Evolutionary conservation across 495 filamentous ascomycete species (phyloP), one percentile per base, ranked within the genome.

Genomic region (Daldinia bambusicola): DNA sequence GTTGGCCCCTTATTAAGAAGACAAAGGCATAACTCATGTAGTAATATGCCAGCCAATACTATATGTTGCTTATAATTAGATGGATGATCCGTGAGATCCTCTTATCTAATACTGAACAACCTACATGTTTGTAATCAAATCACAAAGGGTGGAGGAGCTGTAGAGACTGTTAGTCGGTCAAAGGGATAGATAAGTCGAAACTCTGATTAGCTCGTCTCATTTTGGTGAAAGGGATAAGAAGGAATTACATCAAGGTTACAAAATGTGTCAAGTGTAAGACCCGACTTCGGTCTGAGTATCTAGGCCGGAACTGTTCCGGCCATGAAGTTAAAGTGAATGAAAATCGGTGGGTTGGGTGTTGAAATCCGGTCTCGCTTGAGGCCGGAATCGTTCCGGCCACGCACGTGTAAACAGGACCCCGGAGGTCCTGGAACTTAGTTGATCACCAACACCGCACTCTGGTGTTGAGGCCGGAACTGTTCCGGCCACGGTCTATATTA

Each of bases 401-500:
- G 12, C 2, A 72, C 30, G 30, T 53, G 22, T 64, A 22, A 52
- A 22, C 10, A 55, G 18, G 22, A 13, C 56, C 56, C 48, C 59
- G 58, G 52, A 8, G 16, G 43, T 60, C 61, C 37, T 67, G 37
- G 16, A 50, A 53, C 26, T 20, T 73, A 37, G 34, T 68, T 55
- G 34, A 73, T 36, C 53, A 20, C 26, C 30, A 58, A 66, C 57
- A 63, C 62, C 66, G 61, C 62, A 61, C 18, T 53, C 31, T 61
- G 16, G 37, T 45, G 59, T 56, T 68, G 68, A 66, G 75, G 75
- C 73, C 75, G 75, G 75, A 77, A 77, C 53, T 20, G 50, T 77
- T 77, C 75, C 75, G 75, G 75, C 75, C 75, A 75, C 65, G 61
- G 56, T 63, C 57, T 77, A 74, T 77, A 76, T 76, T 66, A 74